phyloP scores from a whole-genome alignment of 371 early-diverging fungal genomes.

The Mucor piriformis region DNA sequence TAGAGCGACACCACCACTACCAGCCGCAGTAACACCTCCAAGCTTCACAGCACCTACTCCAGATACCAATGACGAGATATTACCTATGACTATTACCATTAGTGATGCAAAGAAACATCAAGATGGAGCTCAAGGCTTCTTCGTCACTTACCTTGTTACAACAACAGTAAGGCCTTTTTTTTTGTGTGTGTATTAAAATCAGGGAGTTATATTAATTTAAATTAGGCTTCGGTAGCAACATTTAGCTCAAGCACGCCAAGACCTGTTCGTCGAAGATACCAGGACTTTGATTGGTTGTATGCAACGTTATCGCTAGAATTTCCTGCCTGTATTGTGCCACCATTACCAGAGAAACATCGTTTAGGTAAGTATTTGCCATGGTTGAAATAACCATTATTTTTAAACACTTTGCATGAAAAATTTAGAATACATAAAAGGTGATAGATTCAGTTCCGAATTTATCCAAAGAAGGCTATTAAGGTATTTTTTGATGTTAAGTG shows the following conservation, averaged over 20 bases:
- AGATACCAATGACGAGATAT: neutral
- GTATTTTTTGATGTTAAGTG: constrained; percentile 26
- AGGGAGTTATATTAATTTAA: neutral
- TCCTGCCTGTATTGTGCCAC: constrained; percentile 83
- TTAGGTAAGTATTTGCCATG: too few species aligned
- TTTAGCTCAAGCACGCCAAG: constrained; percentile 9
- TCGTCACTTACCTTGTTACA: constrained; percentile 81
- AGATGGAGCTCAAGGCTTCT: constrained; percentile 78
- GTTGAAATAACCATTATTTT: constrained; percentile 6
- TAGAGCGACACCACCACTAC: constrained; percentile 1
- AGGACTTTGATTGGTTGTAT: constrained; percentile 89
- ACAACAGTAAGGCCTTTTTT: constrained; percentile 56
- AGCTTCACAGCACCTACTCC: constrained; percentile 8
- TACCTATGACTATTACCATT: constrained; percentile 57
- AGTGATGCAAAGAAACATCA: constrained; percentile 85
- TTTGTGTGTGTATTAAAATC: neutral
- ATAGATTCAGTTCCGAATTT: constrained; percentile 88
- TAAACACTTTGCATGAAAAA: neutral
- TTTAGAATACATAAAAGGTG: constrained; percentile 87
- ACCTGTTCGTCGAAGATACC: constrained; percentile 79
- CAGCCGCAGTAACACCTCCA: constrained; percentile 3
- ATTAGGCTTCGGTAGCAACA: constrained; percentile 21
- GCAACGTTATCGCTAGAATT: constrained; percentile 65
- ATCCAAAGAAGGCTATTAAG: constrained; percentile 75
- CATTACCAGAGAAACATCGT: constrained; percentile 88